phyloP scores from a whole-genome alignment of 345 rosid species.

The Aquilaria malaccensis region DNA sequence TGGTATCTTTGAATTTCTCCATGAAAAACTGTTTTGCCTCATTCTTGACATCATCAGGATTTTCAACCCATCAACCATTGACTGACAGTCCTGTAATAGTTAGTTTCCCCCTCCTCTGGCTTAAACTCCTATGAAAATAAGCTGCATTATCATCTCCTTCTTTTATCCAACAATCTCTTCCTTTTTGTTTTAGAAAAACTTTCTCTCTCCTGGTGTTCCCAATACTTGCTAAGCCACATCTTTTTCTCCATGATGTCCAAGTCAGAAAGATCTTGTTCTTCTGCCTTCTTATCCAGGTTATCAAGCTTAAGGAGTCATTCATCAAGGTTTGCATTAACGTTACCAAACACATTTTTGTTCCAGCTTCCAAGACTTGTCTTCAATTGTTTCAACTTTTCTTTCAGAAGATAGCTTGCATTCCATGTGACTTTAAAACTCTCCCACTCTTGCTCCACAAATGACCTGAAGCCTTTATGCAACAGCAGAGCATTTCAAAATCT shows the following conservation, averaged over 20 bases:
- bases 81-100: neutral
- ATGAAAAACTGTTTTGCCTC: too few relatives aligned
- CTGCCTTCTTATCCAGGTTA: neutral
- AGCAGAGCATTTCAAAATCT: too few relatives aligned
- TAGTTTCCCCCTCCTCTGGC: neutral
- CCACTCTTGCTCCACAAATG: too few relatives aligned
- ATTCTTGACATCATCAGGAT: neutral
- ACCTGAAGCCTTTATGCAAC: too few relatives aligned
- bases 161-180: neutral
- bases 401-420: neutral
- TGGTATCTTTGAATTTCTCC: too few relatives aligned
- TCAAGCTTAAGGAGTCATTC: neutral
- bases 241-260: neutral
- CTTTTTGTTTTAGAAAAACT: neutral
- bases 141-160: neutral
- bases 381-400: neutral
- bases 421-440: too few relatives aligned
- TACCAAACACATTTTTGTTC: neutral
- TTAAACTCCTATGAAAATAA: neutral
- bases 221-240: neutral
- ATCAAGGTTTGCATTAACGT: neutral
- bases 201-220: neutral
- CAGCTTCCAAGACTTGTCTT: neutral
- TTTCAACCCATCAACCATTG: neutral
- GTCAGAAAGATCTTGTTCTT: neutral